Evolutionary conservation across 768 basidiomycete genomes (phyloP).

Genomic region (Rhizopogon rudus): DNA sequence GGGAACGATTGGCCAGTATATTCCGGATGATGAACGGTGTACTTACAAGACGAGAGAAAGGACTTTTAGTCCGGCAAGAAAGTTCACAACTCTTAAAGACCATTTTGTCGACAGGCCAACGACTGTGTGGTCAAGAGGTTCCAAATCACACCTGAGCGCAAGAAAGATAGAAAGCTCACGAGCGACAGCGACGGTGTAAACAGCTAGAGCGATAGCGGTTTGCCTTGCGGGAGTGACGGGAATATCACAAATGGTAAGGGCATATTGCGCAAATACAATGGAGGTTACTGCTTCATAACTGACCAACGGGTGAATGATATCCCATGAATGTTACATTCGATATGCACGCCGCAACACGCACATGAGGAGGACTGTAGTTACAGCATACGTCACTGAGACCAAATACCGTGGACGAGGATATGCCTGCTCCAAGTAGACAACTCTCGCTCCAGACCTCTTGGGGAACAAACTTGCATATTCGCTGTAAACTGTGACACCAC

Average conservation of each 20-base stretch:
- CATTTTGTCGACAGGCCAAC: slow-evolving; percentile 24
- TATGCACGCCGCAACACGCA: slow-evolving; percentile 6
- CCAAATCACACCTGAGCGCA: too few species aligned
- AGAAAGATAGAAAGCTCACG: slow-evolving; percentile 4
- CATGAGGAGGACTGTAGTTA: slow-evolving; percentile 22
- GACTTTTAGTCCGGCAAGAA: slow-evolving; percentile 19
- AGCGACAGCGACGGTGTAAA: slow-evolving; percentile 15
- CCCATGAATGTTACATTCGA: background rate
- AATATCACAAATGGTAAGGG: slow-evolving; percentile 12
- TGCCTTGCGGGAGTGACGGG: slow-evolving; percentile 14
- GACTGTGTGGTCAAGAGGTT: slow-evolving; percentile 5
- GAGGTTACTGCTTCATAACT: slow-evolving; percentile 18
- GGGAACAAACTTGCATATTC: slow-evolving; percentile 46
- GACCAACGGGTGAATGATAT: background rate
- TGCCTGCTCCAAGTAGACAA: slow-evolving; percentile 37
- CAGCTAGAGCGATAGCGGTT: slow-evolving; percentile 16
- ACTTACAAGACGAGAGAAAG: slow-evolving; percentile 16
- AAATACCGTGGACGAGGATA: slow-evolving; percentile 21
- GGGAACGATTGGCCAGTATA: background rate
- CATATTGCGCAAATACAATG: slow-evolving; percentile 23
- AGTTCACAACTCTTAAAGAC: slow-evolving; percentile 20
- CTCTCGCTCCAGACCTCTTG: slow-evolving; percentile 43
- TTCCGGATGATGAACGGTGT: background rate
- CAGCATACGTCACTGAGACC: slow-evolving; percentile 39
- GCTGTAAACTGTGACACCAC: slow-evolving; percentile 22